These are phyloP conservation scores for Rhododendron williamsianum DNA, from an alignment of 148 eudicot genomes.

Conservation along the genomic window DNA sequence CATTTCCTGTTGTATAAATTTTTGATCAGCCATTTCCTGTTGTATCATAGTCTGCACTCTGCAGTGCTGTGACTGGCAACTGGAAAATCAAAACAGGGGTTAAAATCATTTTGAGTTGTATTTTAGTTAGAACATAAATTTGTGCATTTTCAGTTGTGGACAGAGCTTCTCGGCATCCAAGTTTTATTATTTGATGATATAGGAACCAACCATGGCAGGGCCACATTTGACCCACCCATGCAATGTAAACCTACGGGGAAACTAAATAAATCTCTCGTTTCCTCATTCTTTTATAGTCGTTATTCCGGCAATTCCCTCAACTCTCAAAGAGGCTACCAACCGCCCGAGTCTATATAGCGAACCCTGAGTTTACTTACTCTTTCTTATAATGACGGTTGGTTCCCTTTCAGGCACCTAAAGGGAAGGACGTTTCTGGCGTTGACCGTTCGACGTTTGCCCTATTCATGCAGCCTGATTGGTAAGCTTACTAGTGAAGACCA, in stretches of 20 bases:
- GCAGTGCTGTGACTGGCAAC: background rate
- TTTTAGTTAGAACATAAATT: background rate
- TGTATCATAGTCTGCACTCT: background rate
- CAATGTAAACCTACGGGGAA: too few species aligned
- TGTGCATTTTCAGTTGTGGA: background rate
- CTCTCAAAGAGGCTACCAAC: background rate
- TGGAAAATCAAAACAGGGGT: background rate
- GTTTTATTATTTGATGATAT: background rate
- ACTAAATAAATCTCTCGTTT: background rate
- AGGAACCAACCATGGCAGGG: too few species aligned
- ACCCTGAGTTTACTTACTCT: background rate
- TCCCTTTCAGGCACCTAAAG: slow-evolving; percentile 61
- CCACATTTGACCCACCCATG: too few species aligned
- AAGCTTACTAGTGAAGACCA: slow-evolving; percentile 14
- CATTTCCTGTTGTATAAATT: background rate
- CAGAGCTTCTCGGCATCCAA: background rate
- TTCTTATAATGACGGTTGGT: background rate
- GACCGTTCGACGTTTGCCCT: slow-evolving; percentile 93
- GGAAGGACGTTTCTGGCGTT: slow-evolving; percentile 55
- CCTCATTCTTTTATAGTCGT: background rate
- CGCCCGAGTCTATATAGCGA: background rate
- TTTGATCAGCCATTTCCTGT: too few species aligned
- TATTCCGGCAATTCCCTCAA: background rate
- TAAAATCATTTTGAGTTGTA: too few species aligned
- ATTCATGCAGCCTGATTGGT: slow-evolving; percentile 99